Conservation (phyloP, 164 flowering plant species). For the Paratinospora sagittata region DNA sequence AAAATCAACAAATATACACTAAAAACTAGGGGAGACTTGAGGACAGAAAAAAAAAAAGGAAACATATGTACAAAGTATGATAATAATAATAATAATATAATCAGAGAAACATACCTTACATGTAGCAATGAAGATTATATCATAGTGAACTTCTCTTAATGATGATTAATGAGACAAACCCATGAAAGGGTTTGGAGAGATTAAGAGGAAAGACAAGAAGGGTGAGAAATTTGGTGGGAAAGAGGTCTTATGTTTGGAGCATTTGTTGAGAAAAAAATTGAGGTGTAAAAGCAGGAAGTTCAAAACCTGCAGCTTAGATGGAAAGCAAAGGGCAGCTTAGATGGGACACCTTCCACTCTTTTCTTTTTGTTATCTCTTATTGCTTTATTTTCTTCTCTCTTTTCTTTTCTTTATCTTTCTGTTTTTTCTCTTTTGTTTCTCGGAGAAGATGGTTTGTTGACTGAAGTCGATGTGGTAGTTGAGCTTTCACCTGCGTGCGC, state of each 20-base stretch:
- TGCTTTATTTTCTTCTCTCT: background rate
- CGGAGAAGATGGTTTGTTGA: constrained; percentile 45
- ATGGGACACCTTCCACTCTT: constrained; percentile 13
- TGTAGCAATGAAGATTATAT: background rate
- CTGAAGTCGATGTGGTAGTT: constrained; percentile 23
- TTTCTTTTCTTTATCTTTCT: constrained; percentile 2
- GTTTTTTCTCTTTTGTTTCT: constrained; percentile 16
- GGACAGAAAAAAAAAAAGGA: too few relatives aligned
- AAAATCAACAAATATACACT: background rate
- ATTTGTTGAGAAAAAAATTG: constrained; percentile 7
- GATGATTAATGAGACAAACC: background rate
- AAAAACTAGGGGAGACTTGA: background rate
- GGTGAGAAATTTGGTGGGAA: background rate
- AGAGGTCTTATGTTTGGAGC: constrained; percentile 2
- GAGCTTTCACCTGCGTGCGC: constrained; percentile 26
- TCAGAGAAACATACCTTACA: background rate
- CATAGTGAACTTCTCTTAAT: background rate
- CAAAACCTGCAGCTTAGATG: constrained; percentile 26
- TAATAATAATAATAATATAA: background rate
- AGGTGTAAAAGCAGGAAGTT: constrained; percentile 14
- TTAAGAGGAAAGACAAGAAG: background rate
- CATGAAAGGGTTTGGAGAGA: background rate
- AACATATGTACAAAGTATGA: background rate
- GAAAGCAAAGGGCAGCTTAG: constrained; percentile 28
- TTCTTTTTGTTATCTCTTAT: constrained; percentile 16